Conservation (phyloP, 2,329 filamentous ascomycete genomes). For the Alternaria brassicicola region DNA sequence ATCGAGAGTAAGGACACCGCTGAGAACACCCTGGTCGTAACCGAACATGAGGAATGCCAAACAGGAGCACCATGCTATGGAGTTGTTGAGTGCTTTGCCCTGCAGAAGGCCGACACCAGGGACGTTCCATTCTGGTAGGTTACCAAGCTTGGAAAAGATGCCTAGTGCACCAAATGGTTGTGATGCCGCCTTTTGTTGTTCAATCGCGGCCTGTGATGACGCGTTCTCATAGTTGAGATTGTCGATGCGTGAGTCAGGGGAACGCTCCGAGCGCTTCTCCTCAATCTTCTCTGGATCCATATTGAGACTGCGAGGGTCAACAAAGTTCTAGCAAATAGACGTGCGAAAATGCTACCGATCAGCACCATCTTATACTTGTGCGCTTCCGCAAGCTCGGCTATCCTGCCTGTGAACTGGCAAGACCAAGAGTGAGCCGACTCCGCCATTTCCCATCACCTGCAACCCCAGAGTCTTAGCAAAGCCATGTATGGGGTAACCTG, state of each 20-base stretch:
- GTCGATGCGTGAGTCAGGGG: slow-evolving; percentile 5
- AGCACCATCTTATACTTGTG: background rate
- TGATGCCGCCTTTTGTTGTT: slow-evolving; percentile 6
- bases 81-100: slow-evolving; percentile 20
- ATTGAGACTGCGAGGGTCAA: background rate
- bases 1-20: slow-evolving; percentile 66
- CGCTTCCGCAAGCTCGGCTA: background rate
- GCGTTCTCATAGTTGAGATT: slow-evolving; percentile 1
- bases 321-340: background rate
- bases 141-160: slow-evolving; percentile 15
- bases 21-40: slow-evolving; percentile 72
- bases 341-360: background rate
- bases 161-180: slow-evolving; percentile 4
- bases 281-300: slow-evolving; percentile 10
- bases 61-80: slow-evolving; percentile 25
- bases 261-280: slow-evolving; percentile 13
- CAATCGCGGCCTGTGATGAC: background rate
- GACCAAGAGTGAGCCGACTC: background rate
- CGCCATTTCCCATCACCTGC: background rate
- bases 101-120: slow-evolving; percentile 18
- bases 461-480: slow-evolving; percentile 5
- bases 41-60: slow-evolving; percentile 52
- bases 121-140: slow-evolving; percentile 26
- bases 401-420: background rate
- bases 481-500: slow-evolving; percentile 2